Evolutionary conservation across 2,329 filamentous ascomycete species (phyloP).

Genomic region (Penicillium sp.): DNA sequence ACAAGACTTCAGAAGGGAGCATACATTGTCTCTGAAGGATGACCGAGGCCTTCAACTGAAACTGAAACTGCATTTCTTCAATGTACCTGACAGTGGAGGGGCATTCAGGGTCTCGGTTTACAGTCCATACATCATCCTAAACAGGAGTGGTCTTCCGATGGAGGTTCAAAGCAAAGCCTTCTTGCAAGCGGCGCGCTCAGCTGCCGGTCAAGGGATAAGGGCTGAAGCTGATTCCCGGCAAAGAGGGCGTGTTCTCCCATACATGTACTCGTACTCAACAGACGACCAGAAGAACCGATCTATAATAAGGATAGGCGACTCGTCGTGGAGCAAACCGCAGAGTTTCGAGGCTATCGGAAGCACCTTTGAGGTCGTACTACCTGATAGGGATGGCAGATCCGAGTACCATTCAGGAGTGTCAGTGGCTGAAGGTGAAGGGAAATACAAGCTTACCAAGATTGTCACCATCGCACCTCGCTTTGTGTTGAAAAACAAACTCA

Average conservation of each 20-base stretch:
- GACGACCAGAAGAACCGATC: conserved; percentile 92
- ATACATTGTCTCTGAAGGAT: conserved; percentile 80
- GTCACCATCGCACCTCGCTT: conserved; percentile 92
- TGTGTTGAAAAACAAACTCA: conserved; percentile 89
- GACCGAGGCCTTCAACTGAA: conserved; percentile 77
- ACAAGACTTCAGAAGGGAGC: conserved; percentile 86
- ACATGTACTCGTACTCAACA: conserved; percentile 93
- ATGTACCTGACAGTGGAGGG: conserved; percentile 87
- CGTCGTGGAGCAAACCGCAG: conserved; percentile 95
- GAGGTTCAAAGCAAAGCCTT: conserved; percentile 88
- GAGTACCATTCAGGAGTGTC: conserved; percentile 93
- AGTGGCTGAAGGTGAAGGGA: conserved; percentile 88
- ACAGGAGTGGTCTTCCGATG: conserved; percentile 90
- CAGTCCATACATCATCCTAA: conserved; percentile 92
- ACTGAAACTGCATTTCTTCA: conserved; percentile 87
- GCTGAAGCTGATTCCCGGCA: conserved; percentile 57
- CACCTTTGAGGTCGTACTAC: conserved; percentile 83
- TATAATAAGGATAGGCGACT: conserved; percentile 83
- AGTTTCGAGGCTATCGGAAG: conserved; percentile 98
- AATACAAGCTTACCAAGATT: conserved; percentile 97
- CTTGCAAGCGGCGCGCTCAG: conserved; percentile 78
- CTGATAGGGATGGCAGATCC: conserved; percentile 69
- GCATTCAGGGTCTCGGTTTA: conserved; percentile 96
- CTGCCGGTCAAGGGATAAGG: conserved; percentile 77
- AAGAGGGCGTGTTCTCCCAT: conserved; percentile 72